Evolutionary conservation across 1,139 yeast genomes (phyloP), one percentile per base, ranked within the genome.

Genomic region (Sugiyamaella paludigena): DNA sequence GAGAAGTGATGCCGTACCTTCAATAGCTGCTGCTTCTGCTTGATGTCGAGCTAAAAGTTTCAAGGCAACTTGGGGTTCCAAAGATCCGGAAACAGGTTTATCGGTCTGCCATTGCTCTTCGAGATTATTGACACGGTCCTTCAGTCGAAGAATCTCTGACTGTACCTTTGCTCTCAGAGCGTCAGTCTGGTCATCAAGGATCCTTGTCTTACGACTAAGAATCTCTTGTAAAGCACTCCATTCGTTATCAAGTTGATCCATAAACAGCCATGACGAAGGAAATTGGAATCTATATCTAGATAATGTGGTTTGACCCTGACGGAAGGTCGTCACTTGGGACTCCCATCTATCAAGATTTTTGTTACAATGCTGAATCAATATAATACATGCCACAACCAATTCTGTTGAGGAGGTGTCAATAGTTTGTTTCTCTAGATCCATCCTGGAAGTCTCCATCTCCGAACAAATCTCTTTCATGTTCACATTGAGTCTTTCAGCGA

Each of bases 241-340:
- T 47, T 78, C 80, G 49, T 71, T 74, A 27, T 79, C 83, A 1
- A 87, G 57, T 57, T 86, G 94, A 41, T 85, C 94, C 38, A 73
- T 71, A 60, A 71, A 79, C 1, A 83, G 55, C 87, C 92, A 85
- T 27, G 75, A 75, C 0, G 64, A 43, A 0, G 84, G 79, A 48
- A 80, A 76, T 36, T 72, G 72, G 57, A 70, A 76, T 38, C 84
- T 68, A 34, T 74, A 70, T 33, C 75, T 72, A 0, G 69, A 54
- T 11, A 85, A 65, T 1, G 75, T 54, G 1, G 61, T 62, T 50
- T 83, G 86, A 2, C 82, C 79, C 3, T 61, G 57, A 34, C 66
- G 58, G 52, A 72, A 68, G 6, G 62, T 35, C 0, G 49, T 46
- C 10, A 74, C 51, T 2, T 56, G 48, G 1, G 47, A 40, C 36